These are phyloP conservation scores for Tricholomella constricta DNA, from an alignment of 768 basidiomycete genomes.

Conservation along the genomic window DNA sequence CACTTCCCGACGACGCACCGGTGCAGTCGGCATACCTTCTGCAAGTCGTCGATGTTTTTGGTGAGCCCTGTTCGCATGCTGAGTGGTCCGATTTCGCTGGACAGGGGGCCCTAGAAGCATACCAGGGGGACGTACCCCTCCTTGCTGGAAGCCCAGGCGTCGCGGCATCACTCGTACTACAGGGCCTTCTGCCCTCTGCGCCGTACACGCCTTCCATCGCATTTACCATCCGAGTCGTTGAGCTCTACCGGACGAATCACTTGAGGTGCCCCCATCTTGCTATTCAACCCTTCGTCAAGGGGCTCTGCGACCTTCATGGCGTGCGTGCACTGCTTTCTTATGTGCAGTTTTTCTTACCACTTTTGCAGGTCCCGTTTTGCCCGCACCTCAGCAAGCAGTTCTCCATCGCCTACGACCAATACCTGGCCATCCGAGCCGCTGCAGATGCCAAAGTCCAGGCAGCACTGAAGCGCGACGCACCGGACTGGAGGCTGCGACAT, in stretches of 20 bases:
- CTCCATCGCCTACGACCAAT: constrained; percentile 27
- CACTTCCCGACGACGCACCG: too few relatives aligned
- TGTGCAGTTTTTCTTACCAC: neutral
- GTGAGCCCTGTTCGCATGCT: too few relatives aligned
- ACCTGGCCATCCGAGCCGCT: constrained; percentile 14
- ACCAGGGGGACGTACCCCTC: too few relatives aligned
- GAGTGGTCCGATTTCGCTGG: too few relatives aligned
- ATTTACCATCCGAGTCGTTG: constrained; percentile 21
- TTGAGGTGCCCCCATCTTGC: constrained; percentile 27
- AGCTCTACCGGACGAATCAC: constrained; percentile 21
- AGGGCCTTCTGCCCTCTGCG: constrained; percentile 26
- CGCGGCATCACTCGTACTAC: constrained; percentile 18
- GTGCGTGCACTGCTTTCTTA: neutral
- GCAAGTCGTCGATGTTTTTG: too few relatives aligned
- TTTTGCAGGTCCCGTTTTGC: constrained; percentile 11
- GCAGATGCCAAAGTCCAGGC: constrained; percentile 14
- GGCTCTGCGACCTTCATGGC: constrained; percentile 30
- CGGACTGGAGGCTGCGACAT: too few relatives aligned
- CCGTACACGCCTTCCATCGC: constrained; percentile 21
- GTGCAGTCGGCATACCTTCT: too few relatives aligned
- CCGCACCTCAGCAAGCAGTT: constrained; percentile 23
- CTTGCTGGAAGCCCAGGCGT: too few relatives aligned
- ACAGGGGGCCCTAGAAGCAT: too few relatives aligned
- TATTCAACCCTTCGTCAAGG: constrained; percentile 28
- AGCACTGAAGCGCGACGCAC: too few relatives aligned